phyloP scores from a whole-genome alignment of 2,329 filamentous ascomycete species.

The Epichloe uncinata region DNA sequence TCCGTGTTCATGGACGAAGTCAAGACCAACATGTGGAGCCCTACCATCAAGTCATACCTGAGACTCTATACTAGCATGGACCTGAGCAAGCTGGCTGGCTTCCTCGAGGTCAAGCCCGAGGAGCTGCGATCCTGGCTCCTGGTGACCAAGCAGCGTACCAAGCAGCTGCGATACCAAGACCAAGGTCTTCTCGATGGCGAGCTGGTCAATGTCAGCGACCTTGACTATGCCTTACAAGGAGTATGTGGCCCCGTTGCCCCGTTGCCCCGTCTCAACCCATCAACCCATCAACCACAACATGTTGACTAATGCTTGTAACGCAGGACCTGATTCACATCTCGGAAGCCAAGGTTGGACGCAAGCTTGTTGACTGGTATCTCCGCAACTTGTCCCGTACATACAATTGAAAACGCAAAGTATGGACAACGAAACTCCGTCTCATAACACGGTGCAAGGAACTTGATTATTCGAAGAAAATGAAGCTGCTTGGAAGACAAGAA shows the following conservation, averaged over 20 bases:
- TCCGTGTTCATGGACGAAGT: slow-evolving; percentile 99
- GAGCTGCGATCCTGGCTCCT: slow-evolving; percentile 87
- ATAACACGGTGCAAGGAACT: neutral
- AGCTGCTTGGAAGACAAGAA: neutral
- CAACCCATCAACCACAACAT: neutral
- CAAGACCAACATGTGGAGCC: slow-evolving; percentile 97
- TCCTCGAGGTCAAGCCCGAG: slow-evolving; percentile 94
- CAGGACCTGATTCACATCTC: slow-evolving; percentile 97
- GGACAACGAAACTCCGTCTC: neutral
- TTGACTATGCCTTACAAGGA: slow-evolving; percentile 94
- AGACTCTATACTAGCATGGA: slow-evolving; percentile 99
- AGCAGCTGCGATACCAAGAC: slow-evolving; percentile 86
- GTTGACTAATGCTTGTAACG: slow-evolving; percentile 10
- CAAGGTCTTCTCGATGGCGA: slow-evolving; percentile 86
- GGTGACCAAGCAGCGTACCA: slow-evolving; percentile 96
- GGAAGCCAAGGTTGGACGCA: slow-evolving; percentile 94
- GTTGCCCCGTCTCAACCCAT: no score
- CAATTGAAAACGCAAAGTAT: slow-evolving; percentile 27
- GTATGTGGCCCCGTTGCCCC: slow-evolving; percentile 37
- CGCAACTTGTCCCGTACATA: slow-evolving; percentile 93
- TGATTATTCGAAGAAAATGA: neutral
- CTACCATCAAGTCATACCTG: slow-evolving; percentile 95
- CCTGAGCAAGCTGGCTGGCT: slow-evolving; percentile 91
- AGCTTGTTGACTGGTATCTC: slow-evolving; percentile 97
- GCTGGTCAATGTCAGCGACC: slow-evolving; percentile 80